phyloP scores from a whole-genome alignment of 2,329 filamentous ascomycete species.

The Fusarium sp. region DNA sequence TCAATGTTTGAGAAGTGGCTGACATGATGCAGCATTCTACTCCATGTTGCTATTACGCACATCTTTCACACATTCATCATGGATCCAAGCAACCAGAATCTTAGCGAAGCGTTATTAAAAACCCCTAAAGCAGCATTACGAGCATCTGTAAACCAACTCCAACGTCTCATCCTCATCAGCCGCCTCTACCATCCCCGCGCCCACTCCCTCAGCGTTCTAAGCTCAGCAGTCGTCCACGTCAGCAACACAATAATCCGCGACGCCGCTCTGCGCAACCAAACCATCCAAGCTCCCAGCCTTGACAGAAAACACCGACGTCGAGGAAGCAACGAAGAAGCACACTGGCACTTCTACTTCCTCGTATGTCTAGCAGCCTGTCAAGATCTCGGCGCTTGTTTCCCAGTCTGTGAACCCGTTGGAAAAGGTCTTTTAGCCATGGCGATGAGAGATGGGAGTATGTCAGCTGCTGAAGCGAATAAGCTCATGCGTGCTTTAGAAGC shows the following conservation, averaged over 20 bases:
- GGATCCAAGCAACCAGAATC: background rate
- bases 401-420: background rate
- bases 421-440: constrained; percentile 15
- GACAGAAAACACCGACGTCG: background rate
- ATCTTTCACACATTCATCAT: constrained; percentile 19
- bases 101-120: background rate
- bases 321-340: fast-evolving
- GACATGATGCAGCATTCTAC: background rate
- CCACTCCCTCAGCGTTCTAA: constrained; percentile 1
- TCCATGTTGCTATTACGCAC: constrained; percentile 14
- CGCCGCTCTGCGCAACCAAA: constrained; percentile 2
- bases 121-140: background rate
- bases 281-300: background rate
- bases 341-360: constrained; percentile 18
- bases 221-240: constrained; percentile 20
- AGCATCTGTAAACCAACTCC: constrained; percentile 17
- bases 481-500: constrained; percentile 2
- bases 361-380: constrained; percentile 10
- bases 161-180: constrained; percentile 17
- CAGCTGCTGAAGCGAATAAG: background rate
- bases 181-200: constrained; percentile 16
- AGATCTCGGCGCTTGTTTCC: background rate
- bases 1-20: fast-evolving
- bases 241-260: constrained; percentile 29
- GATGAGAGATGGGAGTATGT: constrained; percentile 11